These are phyloP conservation scores for Cercospora citrullina DNA, from an alignment of 2,329 filamentous ascomycete species.

Conservation along the genomic window DNA sequence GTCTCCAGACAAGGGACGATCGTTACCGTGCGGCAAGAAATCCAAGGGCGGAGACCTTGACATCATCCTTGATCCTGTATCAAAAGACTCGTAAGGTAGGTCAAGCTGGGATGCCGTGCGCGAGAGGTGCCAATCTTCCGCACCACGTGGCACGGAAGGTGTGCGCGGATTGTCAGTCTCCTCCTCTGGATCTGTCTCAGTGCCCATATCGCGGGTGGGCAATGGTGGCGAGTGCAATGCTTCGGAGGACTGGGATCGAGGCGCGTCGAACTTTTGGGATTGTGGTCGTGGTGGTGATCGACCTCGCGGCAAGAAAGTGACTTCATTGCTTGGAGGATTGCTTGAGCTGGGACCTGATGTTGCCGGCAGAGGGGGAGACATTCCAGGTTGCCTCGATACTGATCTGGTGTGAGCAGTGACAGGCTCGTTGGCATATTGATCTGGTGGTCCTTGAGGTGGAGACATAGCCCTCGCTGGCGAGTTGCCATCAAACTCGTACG, in stretches of 20 bases:
- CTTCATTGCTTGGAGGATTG: constrained; percentile 15
- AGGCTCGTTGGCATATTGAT: constrained; percentile 16
- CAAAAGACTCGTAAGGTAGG: constrained; percentile 1
- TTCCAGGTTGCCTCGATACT: not conserved
- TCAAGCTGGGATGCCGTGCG: constrained; percentile 17
- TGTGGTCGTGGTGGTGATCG: constrained; percentile 16
- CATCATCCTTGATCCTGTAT: constrained; percentile 8
- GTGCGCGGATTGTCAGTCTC: constrained; percentile 18
- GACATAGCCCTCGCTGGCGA: constrained; percentile 1
- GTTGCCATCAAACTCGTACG: constrained; percentile 11
- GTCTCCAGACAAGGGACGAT: constrained; percentile 9
- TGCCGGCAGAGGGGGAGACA: constrained; percentile 10
- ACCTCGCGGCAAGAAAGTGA: constrained; percentile 18
- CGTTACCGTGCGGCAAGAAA: not conserved
- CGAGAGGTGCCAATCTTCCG: constrained; percentile 16
- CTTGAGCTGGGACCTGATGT: constrained; percentile 10
- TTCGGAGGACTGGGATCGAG: constrained; percentile 18
- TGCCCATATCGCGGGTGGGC: constrained; percentile 14
- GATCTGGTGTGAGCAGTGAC: constrained; percentile 2
- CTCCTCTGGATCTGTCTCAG: constrained; percentile 15
- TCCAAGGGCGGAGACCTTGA: constrained; percentile 13
- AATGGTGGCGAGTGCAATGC: constrained; percentile 12
- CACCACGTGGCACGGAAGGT: constrained; percentile 16
- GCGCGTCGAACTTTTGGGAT: constrained; percentile 6
- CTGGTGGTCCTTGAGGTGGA: constrained; percentile 9